Evolutionary conservation across 108 stramenopile genomes (phyloP), one percentile per base, ranked within the genome.

Genomic region (Cyclotella kingstonii): DNA sequence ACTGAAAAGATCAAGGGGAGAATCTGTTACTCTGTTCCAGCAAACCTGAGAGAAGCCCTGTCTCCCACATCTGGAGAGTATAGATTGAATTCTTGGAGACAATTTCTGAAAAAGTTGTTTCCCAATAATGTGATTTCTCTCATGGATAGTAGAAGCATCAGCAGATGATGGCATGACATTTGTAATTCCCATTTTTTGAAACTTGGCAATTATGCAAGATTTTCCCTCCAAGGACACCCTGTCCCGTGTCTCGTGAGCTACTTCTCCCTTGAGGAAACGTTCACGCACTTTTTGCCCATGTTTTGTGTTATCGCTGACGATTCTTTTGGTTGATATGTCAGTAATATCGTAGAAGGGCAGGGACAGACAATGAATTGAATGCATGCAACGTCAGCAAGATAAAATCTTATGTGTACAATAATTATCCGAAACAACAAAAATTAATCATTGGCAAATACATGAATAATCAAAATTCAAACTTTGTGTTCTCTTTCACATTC

Each of bases 261-360:
- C 71, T 28, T 73, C 71, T 18, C 71, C 71, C 54, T 40, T 64
- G 1, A 58, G 4, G 40, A 73, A 73, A 34, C 71, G 29, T 0
- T 64, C 71, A 1, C 71, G 27, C 0, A 48, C 63, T 9, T 14
- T 8, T 15, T 26, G 17, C 4, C 71, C 71, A 2, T 12, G 4
- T 6, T 18, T 23, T 0, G 54, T 64, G 4, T 43, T 49, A 39
- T 73, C 71, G 0, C 10, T 19, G 7, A 41, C 22, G 14, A 73
- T 33, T 30, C 33, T 69, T n/a, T n/a, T n/a, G n/a, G n/a, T n/a
- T n/a, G n/a, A n/a, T n/a, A n/a, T n/a, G n/a, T n/a, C n/a, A n/a
- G n/a, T n/a, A n/a, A n/a, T n/a, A n/a, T n/a, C n/a, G n/a, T n/a
- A n/a, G n/a, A n/a, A n/a, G n/a, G n/a, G n/a, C n/a, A n/a, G n/a